Evolutionary conservation across 2,329 filamentous ascomycete genomes (phyloP), one percentile per base, ranked within the genome.

Genomic region (Talaromyces sp.): DNA sequence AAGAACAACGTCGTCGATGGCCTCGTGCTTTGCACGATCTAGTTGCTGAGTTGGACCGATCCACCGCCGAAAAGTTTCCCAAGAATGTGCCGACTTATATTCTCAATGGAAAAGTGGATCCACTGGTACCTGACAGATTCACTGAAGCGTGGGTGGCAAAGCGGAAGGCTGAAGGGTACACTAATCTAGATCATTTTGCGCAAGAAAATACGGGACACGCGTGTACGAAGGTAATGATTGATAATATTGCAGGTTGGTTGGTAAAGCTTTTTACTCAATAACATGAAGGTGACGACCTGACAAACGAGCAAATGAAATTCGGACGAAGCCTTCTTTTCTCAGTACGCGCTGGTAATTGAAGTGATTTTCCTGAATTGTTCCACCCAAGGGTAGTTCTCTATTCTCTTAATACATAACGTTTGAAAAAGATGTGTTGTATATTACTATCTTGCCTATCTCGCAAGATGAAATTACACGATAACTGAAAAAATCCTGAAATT

Each of bases 181-280:
- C n/a, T 3, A 61, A 61, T 24, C 48, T 61, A 3, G 56, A 58
- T 7, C 57, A 61, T 46, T 55, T 56, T 55, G 51, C 41, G 27
- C 56, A 61, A 51, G 55, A 61, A 10, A 58, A 61, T 46, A 57
- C 55, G 7, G 59, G 59, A 3, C 59, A 61, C 32, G 19, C 12
- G 7, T 58, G 51, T n/a, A 58, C 59, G 21, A 21, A 51, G 14
- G 2, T 41, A 7, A 61, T 58, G 59, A 51, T 61, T 14, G 59
- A 55, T n/a, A 51, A 51, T 32, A 12, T 61, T 35, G 52, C 56
- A n/a, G 9, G 24, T 31, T 61, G 59, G 59, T 14, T 61, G 4
- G 48, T 52, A 2, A 26, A 29, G 48, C 27, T 52, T 3, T 52
- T 52, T 52, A 27, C 26, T 52, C 29, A 8, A 52, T 29, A 8